Evolutionary conservation across 768 basidiomycete species (phyloP), one percentile per base, ranked within the genome.

Genomic region (Cystofilobasidium capitatum): DNA sequence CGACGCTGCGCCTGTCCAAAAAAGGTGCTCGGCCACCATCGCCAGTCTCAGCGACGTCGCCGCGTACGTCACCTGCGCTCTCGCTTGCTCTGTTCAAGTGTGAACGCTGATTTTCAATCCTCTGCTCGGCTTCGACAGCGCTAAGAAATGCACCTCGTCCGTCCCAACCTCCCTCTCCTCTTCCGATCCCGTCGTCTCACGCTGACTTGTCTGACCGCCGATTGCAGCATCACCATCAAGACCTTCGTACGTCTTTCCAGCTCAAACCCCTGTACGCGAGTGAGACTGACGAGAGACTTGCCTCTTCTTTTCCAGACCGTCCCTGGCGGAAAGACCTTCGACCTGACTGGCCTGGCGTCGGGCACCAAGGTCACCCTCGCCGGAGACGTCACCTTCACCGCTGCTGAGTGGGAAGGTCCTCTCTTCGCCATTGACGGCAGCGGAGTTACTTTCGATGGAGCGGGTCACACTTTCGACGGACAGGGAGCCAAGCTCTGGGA

Each of bases 301-400:
- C n/a, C n/a, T n/a, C n/a, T n/a, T n/a, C n/a, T n/a, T n/a, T n/a
- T n/a, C n/a, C n/a, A n/a, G n/a, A 51, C 64, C 44, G 66, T 66
- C 20, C 82, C 84, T 16, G 81, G 79, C 39, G 84, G 83, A 17
- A 59, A 81, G 75, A 80, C 78, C 0, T 79, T 86, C 72, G 78
- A 76, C 20, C 79, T 86, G 36, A 70, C 74, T n/a, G 60, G 65
- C 24, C 77, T 86, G 39, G 66, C 78, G 45, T 71, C 8, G 31
- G 82, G 82, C 7, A 81, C 84, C 1, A 84, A 80, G 5, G 85
- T 87, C 68, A 85, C 82, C 58, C 75, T 86, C 75, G 83, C 79
- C 69, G 86, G 86, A 22, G 81, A 86, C 37, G 79, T 87, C 54
- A 70, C 74, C 29, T 86, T 87, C 72, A 84, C 81, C 9, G 81